A percentile compares a stretch with the other conserved stretches of the same genome.
Conservation (phyloP, 1,284 basidiomycete genomes). For the Ceratobasidium theobromae region DNA sequence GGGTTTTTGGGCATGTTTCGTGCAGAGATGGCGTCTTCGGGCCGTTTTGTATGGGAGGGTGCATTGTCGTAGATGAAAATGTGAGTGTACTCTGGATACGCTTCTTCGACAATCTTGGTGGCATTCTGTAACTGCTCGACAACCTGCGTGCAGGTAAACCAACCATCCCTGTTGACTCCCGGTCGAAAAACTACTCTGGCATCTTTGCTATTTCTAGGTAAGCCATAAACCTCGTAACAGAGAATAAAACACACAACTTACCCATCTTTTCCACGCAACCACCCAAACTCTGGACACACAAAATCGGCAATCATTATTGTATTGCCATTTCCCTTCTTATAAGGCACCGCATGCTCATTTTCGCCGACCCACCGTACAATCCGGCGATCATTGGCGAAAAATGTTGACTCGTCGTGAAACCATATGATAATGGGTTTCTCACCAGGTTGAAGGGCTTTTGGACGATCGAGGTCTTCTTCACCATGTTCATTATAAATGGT, state of each 20-base stretch:
- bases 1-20: constrained; percentile 41
- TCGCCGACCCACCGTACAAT: not conserved
- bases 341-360: not conserved
- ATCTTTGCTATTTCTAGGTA: not conserved
- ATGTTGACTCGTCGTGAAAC: constrained; percentile 21
- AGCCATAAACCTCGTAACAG: not conserved
- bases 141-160: constrained; percentile 45
- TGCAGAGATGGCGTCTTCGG: constrained; percentile 44
- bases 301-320: constrained; percentile 23
- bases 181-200: not conserved
- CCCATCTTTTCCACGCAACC: not conserved
- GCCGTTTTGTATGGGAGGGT: constrained; percentile 44
- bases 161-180: constrained; percentile 49
- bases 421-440: constrained; percentile 1
- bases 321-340: not conserved
- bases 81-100: constrained; percentile 40
- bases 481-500: constrained; percentile 25
- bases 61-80: constrained; percentile 48
- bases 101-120: constrained; percentile 44
- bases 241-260: constrained; percentile 2
- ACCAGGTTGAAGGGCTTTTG: constrained; percentile 11
- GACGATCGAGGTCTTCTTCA: constrained; percentile 35
- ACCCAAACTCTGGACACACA: constrained; percentile 10
- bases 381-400: not conserved
- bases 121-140: constrained; percentile 42